Evolutionary conservation across 331 rosid genomes (phyloP), one percentile per base, ranked within the genome.

Genomic region (Malus hybrid): DNA sequence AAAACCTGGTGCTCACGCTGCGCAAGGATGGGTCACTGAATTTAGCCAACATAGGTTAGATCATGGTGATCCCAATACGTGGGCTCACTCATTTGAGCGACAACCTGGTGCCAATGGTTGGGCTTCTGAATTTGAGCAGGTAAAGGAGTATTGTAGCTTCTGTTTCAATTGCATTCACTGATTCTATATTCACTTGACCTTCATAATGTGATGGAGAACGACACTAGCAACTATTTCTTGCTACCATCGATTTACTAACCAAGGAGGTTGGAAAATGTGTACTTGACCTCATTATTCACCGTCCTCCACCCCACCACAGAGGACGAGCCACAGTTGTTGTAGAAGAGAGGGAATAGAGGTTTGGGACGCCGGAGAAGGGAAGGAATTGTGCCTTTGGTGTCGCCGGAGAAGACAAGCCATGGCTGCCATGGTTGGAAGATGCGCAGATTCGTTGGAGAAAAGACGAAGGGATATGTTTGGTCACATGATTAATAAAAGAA

Each of bases 121-220:
- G 98, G 97, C 80, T 78, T 92, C 98, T 64, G 97, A 95, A 86
- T 95, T 95, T 81, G 96, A 92, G 83, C 92, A 90, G 78, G 99
- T 89, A 78, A 83, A 85, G 33, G 80, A 68, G 61, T 67, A 32
- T 75, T 81, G 31, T 50, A 65, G 16, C 67, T 79, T 39, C 57
- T 54, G 11, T 73, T 14, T 44, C 34, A 60, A 7, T 44, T 46
- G 13, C 22, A 44, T 68, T 19, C 54, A 5, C 27, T 62, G 20
- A 28, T 31, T 71, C n/a, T 71, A 11, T 20, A 5, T 18, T 71
- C 9, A 70, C 16, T 29, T 39, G 69, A 28, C 29, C 44, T 22
- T 7, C 16, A 5, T 29, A 44, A 11, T 10, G 12, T 61, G 44
- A 36, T 18, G 55, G 42, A 24, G 76, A 34, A 56, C 1, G 15